A percentile compares a stretch with the other conserved stretches of the same genome.
Conservation (phyloP, 306 rosid species). For the Trifolium repens region DNA sequence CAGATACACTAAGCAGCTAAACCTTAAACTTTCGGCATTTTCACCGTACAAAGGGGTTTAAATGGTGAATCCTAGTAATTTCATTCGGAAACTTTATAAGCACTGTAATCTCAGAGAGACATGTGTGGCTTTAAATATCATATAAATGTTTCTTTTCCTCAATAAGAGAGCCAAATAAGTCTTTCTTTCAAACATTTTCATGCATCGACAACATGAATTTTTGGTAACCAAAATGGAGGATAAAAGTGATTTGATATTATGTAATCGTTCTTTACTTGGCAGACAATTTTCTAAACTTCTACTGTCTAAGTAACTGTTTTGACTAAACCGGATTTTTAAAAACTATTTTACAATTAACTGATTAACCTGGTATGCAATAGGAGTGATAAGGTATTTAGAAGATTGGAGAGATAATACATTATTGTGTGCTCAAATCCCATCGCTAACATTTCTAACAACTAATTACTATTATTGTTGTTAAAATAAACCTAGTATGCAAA, state of each 20-base stretch:
- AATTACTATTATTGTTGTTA: not conserved
- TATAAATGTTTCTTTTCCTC: too few species aligned
- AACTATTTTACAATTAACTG: constrained; percentile 7
- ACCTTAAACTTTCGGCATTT: not conserved
- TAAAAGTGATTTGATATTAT: not conserved
- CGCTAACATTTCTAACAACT: not conserved
- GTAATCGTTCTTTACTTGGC: not conserved
- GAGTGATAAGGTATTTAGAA: too few species aligned
- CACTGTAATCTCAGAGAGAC: not conserved
- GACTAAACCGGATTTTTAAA: constrained; percentile 22
- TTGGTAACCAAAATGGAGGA: not conserved
- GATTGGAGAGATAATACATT: too few species aligned
- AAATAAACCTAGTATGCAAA: constrained; percentile 6
- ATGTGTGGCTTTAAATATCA: not conserved
- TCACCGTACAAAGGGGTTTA: constrained; percentile 13
- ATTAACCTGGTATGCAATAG: too few species aligned
- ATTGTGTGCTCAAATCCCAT: not conserved
- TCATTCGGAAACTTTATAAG: not conserved
- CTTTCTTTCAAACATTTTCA: not conserved
- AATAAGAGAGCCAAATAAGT: too few species aligned
- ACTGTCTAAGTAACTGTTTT: constrained; percentile 18
- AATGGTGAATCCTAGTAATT: not conserved
- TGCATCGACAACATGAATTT: not conserved
- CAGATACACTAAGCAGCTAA: not conserved
- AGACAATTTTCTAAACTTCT: not conserved